Evolutionary conservation across 305 asterid genomes (phyloP).

Genomic region (Fraxinus platypoda): DNA sequence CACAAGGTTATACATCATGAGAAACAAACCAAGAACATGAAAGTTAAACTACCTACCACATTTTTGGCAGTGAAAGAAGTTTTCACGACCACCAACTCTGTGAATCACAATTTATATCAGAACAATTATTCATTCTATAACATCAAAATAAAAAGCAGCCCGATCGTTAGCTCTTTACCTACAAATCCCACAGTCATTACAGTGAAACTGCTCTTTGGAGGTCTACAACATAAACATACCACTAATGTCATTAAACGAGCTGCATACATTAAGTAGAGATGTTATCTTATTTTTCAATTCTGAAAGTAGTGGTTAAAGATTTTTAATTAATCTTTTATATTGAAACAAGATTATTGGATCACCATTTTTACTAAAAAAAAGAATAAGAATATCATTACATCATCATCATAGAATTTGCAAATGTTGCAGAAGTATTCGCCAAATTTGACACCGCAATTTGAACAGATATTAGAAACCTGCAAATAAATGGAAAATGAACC

Average conservation of each 20-base stretch:
- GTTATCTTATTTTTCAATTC: constrained; percentile 8
- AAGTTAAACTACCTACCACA: constrained; percentile 56
- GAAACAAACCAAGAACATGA: constrained; percentile 5
- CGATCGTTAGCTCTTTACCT: constrained; percentile 47
- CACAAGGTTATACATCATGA: constrained; percentile 16
- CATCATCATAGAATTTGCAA: constrained; percentile 86
- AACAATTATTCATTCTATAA: constrained; percentile 6
- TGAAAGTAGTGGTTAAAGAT: constrained; percentile 9
- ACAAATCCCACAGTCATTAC: constrained; percentile 91
- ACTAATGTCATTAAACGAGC: constrained; percentile 18
- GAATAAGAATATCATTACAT: constrained; percentile 44
- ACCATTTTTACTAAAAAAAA: neutral
- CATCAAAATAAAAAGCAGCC: neutral
- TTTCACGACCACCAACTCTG: constrained; percentile 90
- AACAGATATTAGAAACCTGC: constrained; percentile 65
- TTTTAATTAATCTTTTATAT: neutral
- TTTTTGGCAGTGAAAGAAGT: constrained; percentile 79
- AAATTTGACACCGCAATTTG: constrained; percentile 71
- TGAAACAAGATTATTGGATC: neutral
- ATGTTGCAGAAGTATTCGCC: constrained; percentile 83
- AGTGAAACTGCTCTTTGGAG: constrained; percentile 70
- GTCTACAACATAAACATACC: constrained; percentile 45
- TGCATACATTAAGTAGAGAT: constrained; percentile 14
- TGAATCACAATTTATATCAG: constrained; percentile 27
- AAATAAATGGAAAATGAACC: constrained; percentile 10